Evolutionary conservation across 2,329 filamentous ascomycete species (phyloP), one percentile per base, ranked within the genome.

Genomic region (Ceratocystis eucalypticola): DNA sequence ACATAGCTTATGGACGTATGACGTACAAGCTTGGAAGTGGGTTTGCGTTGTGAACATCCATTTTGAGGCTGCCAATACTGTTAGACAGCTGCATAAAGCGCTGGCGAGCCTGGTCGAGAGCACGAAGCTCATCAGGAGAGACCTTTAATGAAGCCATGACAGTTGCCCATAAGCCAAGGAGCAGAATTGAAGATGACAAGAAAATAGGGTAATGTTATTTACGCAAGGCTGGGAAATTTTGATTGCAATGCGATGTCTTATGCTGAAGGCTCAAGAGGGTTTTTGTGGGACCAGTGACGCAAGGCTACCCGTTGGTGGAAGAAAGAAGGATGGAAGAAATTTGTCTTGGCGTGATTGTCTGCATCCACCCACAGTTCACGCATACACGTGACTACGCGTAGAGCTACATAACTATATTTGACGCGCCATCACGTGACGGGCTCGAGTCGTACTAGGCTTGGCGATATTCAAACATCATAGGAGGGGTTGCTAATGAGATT

Each of bases 101-200:
- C 71, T 86, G 83, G 50, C 88, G 83, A 33, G 85, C 84, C 74
- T 87, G 82, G 72, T 92, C 88, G 30, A 92, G 80, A 50, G 83
- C 80, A 75, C 87, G 88, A 70, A 85, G 77, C 74, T 87, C 84
- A 22, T 86, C 84, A 33, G 79, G 78, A 44, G 77, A 78, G 37
- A 85, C 74, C 41, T 79, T 78, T n/a, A 84, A 76, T 28, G 75
- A 73, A 57, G 76, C 74, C 76, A 78, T 78, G 22, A 8, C 28
- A 17, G 22, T 20, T 55, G 10, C 2, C n/a, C 15, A 57, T 25
- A 33, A 57, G 50, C n/a, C n/a, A 12, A 50, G n/a, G 6, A 50
- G 17, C 6, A 50, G n/a, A 8, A 10, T 10, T 50, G 7, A 50
- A 64, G 45, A 64, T 33, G 12, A 28, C 25, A 30, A 41, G 17